These are phyloP conservation scores for Mortierella sp. DNA, from an alignment of 371 early-diverging fungal genomes.

Conservation along the genomic window DNA sequence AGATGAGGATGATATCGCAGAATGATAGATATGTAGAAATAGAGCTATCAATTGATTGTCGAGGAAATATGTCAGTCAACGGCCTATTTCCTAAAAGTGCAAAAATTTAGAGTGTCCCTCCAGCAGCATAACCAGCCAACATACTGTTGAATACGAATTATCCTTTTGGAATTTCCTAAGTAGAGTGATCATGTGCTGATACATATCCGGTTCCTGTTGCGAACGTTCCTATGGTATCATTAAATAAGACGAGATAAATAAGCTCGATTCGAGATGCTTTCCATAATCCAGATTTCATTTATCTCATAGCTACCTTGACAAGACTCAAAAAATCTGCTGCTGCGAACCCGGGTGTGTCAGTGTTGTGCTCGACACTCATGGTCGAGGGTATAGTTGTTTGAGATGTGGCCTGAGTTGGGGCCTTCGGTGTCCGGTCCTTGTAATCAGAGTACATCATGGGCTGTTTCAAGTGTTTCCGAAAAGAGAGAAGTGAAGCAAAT, in stretches of 20 bases:
- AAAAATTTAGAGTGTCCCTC: background rate
- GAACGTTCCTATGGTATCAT: conserved; percentile 33
- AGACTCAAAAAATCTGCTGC: conserved; percentile 50
- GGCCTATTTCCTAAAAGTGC: background rate
- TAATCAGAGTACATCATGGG: conserved; percentile 54
- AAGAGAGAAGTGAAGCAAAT: background rate
- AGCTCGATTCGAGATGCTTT: background rate
- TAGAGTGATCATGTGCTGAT: conserved; percentile 54
- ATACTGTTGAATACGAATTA: conserved; percentile 44
- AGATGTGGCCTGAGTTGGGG: background rate
- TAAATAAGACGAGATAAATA: background rate
- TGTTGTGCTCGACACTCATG: conserved; percentile 3
- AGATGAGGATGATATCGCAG: conserved; percentile 52
- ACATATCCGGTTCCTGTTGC: conserved; percentile 54
- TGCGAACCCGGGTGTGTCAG: conserved; percentile 14
- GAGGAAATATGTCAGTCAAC: background rate
- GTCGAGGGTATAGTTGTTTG: conserved; percentile 15
- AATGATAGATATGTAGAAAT: conserved; percentile 55
- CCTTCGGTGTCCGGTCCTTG: background rate
- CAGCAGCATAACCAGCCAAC: background rate
- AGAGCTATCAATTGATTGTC: conserved; percentile 23
- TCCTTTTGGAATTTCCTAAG: conserved; percentile 55
- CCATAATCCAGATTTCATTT: background rate
- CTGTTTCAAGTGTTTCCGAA: conserved; percentile 14
- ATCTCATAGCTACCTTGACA: conserved; percentile 33